A percentile compares a stretch with the other conserved stretches of the same genome.
Evolutionary conservation across 192 early-diverging fungal species (phyloP).

Genomic region (Gaertneriomyces sp.): DNA sequence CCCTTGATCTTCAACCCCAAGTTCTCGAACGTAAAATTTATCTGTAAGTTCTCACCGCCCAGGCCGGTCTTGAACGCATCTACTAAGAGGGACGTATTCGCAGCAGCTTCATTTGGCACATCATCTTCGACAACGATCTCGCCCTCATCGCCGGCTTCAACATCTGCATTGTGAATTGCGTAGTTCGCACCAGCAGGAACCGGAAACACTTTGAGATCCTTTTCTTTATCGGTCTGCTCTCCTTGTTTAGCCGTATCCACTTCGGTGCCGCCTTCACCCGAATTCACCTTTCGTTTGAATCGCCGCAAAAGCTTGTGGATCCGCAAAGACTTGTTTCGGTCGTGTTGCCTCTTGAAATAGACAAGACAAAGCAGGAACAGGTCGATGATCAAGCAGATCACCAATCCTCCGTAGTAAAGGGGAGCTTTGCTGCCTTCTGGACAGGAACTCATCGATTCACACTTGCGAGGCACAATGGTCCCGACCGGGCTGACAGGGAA

Average conservation of each 20-base stretch:
- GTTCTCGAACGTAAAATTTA: slow-evolving; percentile 42
- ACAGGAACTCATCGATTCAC: neutral
- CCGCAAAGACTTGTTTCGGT: neutral
- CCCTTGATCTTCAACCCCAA: slow-evolving; percentile 36
- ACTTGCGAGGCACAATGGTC: slow-evolving; percentile 4
- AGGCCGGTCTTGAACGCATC: slow-evolving; percentile 5
- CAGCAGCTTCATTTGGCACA: neutral
- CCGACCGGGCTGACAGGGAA: slow-evolving; percentile 9
- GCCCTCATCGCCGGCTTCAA: neutral
- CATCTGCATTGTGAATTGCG: neutral
- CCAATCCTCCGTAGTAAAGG: slow-evolving; percentile 17
- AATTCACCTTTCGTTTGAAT: neutral
- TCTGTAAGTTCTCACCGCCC: slow-evolving; percentile 12
- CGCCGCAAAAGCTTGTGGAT: neutral
- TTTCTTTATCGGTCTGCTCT: neutral
- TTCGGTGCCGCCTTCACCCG: neutral
- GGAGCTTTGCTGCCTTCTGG: slow-evolving; percentile 5
- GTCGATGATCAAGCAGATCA: slow-evolving; percentile 13
- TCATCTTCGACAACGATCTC: neutral
- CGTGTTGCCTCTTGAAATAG: neutral
- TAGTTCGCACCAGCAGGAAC: neutral
- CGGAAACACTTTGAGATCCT: neutral
- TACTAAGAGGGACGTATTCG: slow-evolving; percentile 8
- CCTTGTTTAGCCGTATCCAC: neutral
- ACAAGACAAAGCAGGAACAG: neutral